These are phyloP conservation scores for Candida anutae DNA, from an alignment of 1,139 yeast genomes.

Conservation along the genomic window DNA sequence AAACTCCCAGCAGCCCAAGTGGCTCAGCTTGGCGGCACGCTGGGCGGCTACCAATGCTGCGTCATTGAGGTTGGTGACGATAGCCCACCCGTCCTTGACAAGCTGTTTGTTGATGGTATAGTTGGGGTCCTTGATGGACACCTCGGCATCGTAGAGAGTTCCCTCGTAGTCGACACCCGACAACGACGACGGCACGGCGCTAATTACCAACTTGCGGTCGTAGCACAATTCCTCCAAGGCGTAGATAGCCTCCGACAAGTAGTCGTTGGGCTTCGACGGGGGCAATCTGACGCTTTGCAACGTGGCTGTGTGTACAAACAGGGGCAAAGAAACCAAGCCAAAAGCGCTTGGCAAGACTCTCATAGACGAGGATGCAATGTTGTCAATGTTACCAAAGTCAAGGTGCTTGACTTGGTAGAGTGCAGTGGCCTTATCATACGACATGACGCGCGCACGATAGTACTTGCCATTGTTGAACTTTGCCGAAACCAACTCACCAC, in stretches of 20 bases:
- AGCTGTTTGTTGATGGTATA: slow-evolving; percentile 60
- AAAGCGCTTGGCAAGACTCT: slow-evolving; percentile 52
- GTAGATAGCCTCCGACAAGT: slow-evolving; percentile 51
- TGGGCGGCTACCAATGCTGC: slow-evolving; percentile 33
- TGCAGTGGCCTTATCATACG: slow-evolving; percentile 40
- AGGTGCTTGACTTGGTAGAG: slow-evolving; percentile 50
- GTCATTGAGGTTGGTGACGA: slow-evolving; percentile 38
- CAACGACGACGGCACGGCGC: slow-evolving; percentile 37
- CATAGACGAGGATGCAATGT: slow-evolving; percentile 38
- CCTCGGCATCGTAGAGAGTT: slow-evolving; percentile 55
- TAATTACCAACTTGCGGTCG: slow-evolving; percentile 53
- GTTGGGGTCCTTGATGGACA: slow-evolving; percentile 45
- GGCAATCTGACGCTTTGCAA: slow-evolving; percentile 57
- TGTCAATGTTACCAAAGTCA: slow-evolving; percentile 58
- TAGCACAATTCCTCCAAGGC: slow-evolving; percentile 47
- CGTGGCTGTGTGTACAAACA: slow-evolving; percentile 52
- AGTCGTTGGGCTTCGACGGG: slow-evolving; percentile 50
- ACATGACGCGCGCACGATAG: slow-evolving; percentile 53
- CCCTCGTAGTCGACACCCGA: slow-evolving; percentile 39
- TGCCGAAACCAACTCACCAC: slow-evolving; percentile 55
- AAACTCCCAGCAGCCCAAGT: slow-evolving; percentile 73
- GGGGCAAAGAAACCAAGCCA: slow-evolving; percentile 31
- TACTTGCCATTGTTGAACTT: slow-evolving; percentile 48
- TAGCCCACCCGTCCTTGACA: slow-evolving; percentile 59
- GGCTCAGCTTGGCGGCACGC: slow-evolving; percentile 41